Evolutionary conservation across 306 rosid genomes (phyloP).

Genomic region (Phaseolus lunatus): DNA sequence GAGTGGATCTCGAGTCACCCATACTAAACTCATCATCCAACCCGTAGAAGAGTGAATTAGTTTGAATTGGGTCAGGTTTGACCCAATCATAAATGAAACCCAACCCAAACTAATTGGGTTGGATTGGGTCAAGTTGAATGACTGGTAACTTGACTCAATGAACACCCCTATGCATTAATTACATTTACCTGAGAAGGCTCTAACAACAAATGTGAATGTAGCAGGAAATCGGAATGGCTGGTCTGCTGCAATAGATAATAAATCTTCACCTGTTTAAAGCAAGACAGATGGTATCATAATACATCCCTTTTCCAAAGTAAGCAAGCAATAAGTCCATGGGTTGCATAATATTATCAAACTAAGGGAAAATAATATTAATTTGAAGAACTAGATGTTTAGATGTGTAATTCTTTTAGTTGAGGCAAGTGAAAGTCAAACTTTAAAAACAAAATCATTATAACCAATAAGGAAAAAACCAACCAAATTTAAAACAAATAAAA

Average conservation of each 20-base stretch:
- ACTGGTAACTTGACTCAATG: no score
- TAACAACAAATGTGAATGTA: constrained; percentile 97
- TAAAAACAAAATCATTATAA: constrained; percentile 6
- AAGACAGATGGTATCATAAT: constrained; percentile 44
- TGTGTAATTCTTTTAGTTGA: constrained; percentile 9
- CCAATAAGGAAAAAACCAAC: constrained; percentile 24
- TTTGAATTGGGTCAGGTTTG: no score
- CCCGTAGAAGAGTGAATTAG: no score
- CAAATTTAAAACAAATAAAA: background rate
- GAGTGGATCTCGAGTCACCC: no score
- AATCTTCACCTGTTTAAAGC: constrained; percentile 88
- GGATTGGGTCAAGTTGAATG: no score
- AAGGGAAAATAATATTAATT: constrained; percentile 13
- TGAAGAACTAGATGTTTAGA: constrained; percentile 21
- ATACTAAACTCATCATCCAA: no score
- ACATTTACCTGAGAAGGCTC: constrained; percentile 93
- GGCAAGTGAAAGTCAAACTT: constrained; percentile 37
- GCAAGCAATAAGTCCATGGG: constrained; percentile 26
- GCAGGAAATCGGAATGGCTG: constrained; percentile 99
- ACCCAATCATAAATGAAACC: no score
- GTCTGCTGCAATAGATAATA: constrained; percentile 90
- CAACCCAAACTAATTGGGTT: no score
- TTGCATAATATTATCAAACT: constrained; percentile 38
- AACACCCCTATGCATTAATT: background rate
- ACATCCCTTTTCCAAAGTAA: constrained; percentile 22